Conservation (phyloP, 257 asterid species). For the Voacanga thouarsii region DNA sequence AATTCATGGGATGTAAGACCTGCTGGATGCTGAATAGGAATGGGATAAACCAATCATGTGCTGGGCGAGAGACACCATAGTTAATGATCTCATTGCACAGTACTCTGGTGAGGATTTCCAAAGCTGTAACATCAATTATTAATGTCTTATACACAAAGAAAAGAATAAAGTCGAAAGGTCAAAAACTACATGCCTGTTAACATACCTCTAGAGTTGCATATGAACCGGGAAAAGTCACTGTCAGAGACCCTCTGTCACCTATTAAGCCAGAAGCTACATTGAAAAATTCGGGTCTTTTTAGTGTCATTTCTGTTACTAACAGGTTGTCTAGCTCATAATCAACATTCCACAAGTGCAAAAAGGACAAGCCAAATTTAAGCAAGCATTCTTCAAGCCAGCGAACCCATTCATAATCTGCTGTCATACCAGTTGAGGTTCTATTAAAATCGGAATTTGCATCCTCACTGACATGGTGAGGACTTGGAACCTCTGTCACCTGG, state of each 20-base stretch:
- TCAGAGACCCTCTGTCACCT: conserved; percentile 92
- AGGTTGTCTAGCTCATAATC: conserved; percentile 74
- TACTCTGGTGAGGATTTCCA: conserved; percentile 94
- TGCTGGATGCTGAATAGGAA: conserved; percentile 75
- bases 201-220: conserved; percentile 77
- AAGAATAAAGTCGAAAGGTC: not conserved
- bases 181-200: conserved; percentile 10
- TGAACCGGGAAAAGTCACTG: conserved; percentile 76
- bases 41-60: conserved; percentile 81
- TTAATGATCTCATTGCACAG: conserved; percentile 88
- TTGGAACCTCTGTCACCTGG: conserved; percentile 31
- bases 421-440: conserved; percentile 33
- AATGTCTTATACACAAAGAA: conserved; percentile 30
- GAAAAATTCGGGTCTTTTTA: conserved; percentile 60
- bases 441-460: conserved; percentile 26
- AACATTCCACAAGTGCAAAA: conserved; percentile 92
- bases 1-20: conserved; percentile 37
- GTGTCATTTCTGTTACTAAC: conserved; percentile 81
- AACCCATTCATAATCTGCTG: conserved; percentile 47
- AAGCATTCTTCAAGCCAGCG: conserved; percentile 59
- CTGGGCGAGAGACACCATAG: conserved; percentile 96
- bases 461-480: conserved; percentile 32
- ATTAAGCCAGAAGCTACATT: conserved; percentile 82
- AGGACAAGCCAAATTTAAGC: conserved; percentile 78
- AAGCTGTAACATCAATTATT: conserved; percentile 52